Conservation (phyloP, 208 protist genomes). For the Trypanosoma avium region DNA sequence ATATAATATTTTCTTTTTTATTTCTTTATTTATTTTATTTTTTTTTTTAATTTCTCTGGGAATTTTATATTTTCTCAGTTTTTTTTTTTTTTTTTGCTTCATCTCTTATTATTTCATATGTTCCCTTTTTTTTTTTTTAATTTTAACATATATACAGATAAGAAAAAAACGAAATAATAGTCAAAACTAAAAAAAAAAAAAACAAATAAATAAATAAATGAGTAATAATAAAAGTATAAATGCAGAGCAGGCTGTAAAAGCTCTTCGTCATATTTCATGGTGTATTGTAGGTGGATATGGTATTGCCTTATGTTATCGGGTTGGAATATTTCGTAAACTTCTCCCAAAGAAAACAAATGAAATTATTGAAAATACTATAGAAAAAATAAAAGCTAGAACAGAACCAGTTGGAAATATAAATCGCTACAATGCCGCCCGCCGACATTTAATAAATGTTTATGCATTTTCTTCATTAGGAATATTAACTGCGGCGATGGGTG, state of each 20-base stretch:
- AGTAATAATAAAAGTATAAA: neutral
- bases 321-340: conserved; percentile 42
- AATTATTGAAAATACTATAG: conserved; percentile 43
- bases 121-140: neutral
- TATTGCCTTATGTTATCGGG: conserved; percentile 52
- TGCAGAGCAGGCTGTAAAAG: conserved; percentile 5
- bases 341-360: conserved; percentile 29
- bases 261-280: conserved; percentile 47
- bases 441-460: conserved; percentile 63
- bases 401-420: conserved; percentile 52
- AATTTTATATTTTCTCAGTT: neutral
- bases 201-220: too few species aligned
- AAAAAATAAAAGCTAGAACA: conserved; percentile 55
- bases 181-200: too few species aligned
- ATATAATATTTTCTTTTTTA: too few species aligned
- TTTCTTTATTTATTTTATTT: neutral
- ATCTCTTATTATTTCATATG: neutral
- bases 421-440: conserved; percentile 42
- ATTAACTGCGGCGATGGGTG: conserved; percentile 39
- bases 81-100: neutral
- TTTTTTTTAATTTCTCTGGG: neutral
- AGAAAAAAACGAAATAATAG: too few species aligned
- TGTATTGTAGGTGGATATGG: conserved; percentile 60
- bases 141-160: neutral
- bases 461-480: conserved; percentile 48